Evolutionary conservation across 208 protist species (phyloP), one percentile per base, ranked within the genome.

Genomic region (Strigomonas oncopelti): DNA sequence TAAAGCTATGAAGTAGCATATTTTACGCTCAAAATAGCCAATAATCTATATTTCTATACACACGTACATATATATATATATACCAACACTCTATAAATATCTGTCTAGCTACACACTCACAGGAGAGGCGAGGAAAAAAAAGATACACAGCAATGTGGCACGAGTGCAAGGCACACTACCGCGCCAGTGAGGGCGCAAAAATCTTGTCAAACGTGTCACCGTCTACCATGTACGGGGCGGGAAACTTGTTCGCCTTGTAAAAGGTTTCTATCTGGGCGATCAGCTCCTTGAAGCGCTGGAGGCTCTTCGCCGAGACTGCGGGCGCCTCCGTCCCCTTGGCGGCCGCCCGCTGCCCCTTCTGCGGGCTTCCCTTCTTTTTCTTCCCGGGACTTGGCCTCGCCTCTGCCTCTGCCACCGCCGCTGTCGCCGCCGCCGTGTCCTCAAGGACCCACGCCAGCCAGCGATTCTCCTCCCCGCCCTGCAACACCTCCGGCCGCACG

Each of bases 361-460:
- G n/a, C 27, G 11, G 46, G 14, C 22, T 60, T 61, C 22, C 53
- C 53, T 57, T 57, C 53, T 20, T 29, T 18, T 57, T 57, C 53
- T 57, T 57, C 53, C n/a, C n/a, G n/a, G n/a, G n/a, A n/a, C n/a
- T n/a, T 45, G 7, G 9, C 7, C 14, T 14, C 7, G 7, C 38
- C 7, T 45, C 38, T 45, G 38, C 14, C 14, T 45, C 38, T 45
- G 38, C 38, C 14, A 45, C 38, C 38, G n/a, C 53, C 53, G 27
- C 53, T 20, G 53, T 29, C 32, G 46, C 24, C 46, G 56, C 4
- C 29, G 66, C 56, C 11, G 16, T 11, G 8, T 65, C 69, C 65
- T 69, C 72, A n/a, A 90, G 64, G 56, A 72, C 29, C 78, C 83
- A 90, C 24, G 81, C 84, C 42, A 85, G 54, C 73, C 77, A 87